Base-by-base conservation (phyloP, 371 early-diverging fungal genomes). In the Parasitella parasitica region DNA sequence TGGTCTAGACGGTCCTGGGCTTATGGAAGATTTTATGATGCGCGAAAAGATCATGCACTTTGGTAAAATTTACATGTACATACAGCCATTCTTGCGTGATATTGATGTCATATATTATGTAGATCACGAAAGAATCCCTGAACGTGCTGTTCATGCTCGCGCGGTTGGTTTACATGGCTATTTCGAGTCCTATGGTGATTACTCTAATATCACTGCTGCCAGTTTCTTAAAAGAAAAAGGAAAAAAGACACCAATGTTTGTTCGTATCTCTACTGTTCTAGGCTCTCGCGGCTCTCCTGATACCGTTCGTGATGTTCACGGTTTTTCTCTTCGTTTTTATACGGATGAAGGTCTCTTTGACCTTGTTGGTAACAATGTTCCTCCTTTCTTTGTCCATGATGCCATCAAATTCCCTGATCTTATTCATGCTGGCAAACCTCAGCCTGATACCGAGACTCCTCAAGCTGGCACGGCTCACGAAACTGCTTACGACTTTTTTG, bases 301-400 rank as follows among this genome's bases (percentile, higher is more conserved):
- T 69, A 81, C 83, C 4, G 84, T 77, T 0, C 74, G 86, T 36
- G 85, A 85, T 54, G 80, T 76, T 5, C 77, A 85, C 38, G 87
- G 87, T 2, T 86, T 86, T 53, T 79, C 87, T n/a, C 68, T 78
- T 38, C 75, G 84, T 27, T 83, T 86, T 58, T 86, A 86, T 59
- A 86, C 87, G 0, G 75, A 83, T 27, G 83, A 86, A 70, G 86
- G 86, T n/a, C 12, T 34, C 3, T 50, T 22, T 18, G 18, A 18
- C 38, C 8, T 51, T 60, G 81, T 82, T 38, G 86, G 82, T 8
- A 80, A 80, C 59, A 57, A 66, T 27, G 75, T 78, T 56, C 74
- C 82, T 2, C 81, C 82, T 6, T 84, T 84, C 53, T 81, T 81
- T 52, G 63, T 79, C 16, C 75, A 79, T 52, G 80, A 80, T 67